phyloP scores from a whole-genome alignment of 2,329 filamentous ascomycete genomes.

The Didymella lethalis region DNA sequence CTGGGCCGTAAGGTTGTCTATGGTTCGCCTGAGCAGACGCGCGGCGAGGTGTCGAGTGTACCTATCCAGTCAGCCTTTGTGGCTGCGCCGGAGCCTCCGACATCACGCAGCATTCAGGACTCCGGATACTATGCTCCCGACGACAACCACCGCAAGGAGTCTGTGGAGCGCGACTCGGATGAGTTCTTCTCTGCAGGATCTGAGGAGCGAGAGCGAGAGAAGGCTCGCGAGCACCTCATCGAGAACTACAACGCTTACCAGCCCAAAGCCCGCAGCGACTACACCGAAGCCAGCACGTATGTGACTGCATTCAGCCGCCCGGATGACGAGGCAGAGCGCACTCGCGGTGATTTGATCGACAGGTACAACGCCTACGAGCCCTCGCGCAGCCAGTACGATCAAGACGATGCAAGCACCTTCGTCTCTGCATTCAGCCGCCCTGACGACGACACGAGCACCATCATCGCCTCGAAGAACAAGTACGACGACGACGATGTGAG shows the following conservation, averaged over 20 bases:
- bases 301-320: constrained; percentile 20
- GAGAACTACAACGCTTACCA: constrained; percentile 31
- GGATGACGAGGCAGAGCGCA: constrained; percentile 10
- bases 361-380: constrained; percentile 12
- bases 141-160: constrained; percentile 29
- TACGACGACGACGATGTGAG: constrained; percentile 32
- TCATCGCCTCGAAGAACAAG: constrained; percentile 37
- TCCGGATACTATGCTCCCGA: constrained; percentile 48
- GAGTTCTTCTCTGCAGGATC: constrained; percentile 47
- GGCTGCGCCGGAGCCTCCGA: constrained; percentile 24
- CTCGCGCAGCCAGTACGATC: constrained; percentile 21
- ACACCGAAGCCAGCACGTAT: constrained; percentile 22
- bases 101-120: constrained; percentile 34
- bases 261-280: constrained; percentile 23
- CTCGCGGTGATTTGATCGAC: constrained; percentile 22
- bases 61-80: constrained; percentile 26
- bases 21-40: constrained; percentile 23
- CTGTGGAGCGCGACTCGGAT: constrained; percentile 43
- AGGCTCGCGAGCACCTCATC: constrained; percentile 25
- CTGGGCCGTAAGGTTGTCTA: constrained; percentile 33
- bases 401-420: constrained; percentile 23
- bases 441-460: constrained; percentile 36
- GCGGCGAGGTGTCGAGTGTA: constrained; percentile 29
- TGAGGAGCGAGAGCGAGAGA: constrained; percentile 38
- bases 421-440: constrained; percentile 22